These are phyloP conservation scores for Prinsepia uniflora DNA, from an alignment of 306 rosid genomes.

Conservation along the genomic window DNA sequence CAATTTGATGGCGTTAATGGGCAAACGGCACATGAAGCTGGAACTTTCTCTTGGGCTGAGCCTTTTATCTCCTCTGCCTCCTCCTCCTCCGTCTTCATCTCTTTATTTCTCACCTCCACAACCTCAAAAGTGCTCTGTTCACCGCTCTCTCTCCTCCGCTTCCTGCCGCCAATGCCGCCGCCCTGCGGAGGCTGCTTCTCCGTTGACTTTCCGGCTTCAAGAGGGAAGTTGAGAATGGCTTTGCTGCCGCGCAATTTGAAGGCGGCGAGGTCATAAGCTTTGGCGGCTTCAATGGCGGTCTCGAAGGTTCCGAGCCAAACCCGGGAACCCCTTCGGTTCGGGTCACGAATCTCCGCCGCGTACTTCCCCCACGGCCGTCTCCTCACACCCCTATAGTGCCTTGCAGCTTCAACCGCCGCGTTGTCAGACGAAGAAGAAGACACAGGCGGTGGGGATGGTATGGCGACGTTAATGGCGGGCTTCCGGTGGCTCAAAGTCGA, in stretches of 20 bases:
- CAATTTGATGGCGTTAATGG: conserved; percentile 53
- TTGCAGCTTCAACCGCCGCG: background rate
- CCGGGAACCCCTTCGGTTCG: conserved; percentile 40
- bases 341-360: conserved; percentile 56
- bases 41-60: conserved; percentile 8
- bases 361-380: conserved; percentile 54
- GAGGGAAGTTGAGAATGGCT: conserved; percentile 54
- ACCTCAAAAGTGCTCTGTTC: background rate
- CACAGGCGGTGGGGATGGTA: conserved; percentile 12
- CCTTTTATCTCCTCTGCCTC: background rate
- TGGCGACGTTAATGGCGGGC: conserved; percentile 30
- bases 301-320: conserved; percentile 60
- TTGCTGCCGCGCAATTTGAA: conserved; percentile 47
- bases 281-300: conserved; percentile 50
- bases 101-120: background rate
- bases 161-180: conserved; percentile 16
- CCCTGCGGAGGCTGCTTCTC: conserved; percentile 1
- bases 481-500: conserved; percentile 32
- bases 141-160: background rate
- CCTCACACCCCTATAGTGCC: conserved; percentile 49
- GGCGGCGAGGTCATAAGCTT: conserved; percentile 51
- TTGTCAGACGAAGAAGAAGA: background rate
- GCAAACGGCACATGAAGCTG: conserved; percentile 2
- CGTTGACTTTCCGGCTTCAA: conserved; percentile 24
- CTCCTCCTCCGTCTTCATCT: conserved; percentile 9